Evolutionary conservation across 495 filamentous ascomycete genomes (phyloP), one percentile per base, ranked within the genome.

Genomic region (Talaromyces proteolyticus): DNA sequence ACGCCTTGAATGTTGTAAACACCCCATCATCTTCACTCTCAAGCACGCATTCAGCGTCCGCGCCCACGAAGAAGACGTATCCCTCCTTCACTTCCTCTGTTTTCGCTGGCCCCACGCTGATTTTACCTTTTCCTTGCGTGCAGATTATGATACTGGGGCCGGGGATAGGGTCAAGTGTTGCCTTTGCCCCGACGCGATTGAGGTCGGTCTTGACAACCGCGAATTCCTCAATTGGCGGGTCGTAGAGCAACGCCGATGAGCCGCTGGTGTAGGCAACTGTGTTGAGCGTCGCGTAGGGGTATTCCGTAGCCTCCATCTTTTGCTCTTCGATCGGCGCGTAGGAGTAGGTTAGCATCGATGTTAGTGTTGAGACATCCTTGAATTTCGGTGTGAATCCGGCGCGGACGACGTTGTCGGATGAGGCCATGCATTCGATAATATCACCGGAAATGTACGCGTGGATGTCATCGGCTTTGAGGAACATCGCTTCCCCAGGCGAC

Each of bases 341-440:
- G 45, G 78, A 82, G 73, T 98, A 98, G 0, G 93, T 97, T 48
- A 98, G 73, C 87, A 96, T 95, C 53, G 76, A 73, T 29, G 91
- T 87, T n/a, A 98, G 77, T 3, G 89, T 96, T 42, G 83, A 75
- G 41, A 96, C 89, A 57, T 98, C 93, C 73, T 96, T 95, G 78
- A 92, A 97, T 67, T 98, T 98, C 8, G 93, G 93, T 0, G 93
- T 98, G 63, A 98, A 91, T 17, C 93, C 93, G 2, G 93, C 93
- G 25, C 93, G 91, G 18, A 98, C 91, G 6, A 98, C 93, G 54
- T 98, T 98, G 72, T 98, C 93, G 26, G 88, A 94, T 18, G 89
- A 86, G 1, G 93, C 93, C 93, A 98, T 98, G 75, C 93, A 97
- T 69, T 98, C 93, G 57, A 98, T 90, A 57, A 98, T 95, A 52